Percentiles rank a stretch among this genome's conserved stretches.
Evolutionary conservation across 1,139 yeast species (phyloP).

Genomic region (Suhomyces chickasaworum): DNA sequence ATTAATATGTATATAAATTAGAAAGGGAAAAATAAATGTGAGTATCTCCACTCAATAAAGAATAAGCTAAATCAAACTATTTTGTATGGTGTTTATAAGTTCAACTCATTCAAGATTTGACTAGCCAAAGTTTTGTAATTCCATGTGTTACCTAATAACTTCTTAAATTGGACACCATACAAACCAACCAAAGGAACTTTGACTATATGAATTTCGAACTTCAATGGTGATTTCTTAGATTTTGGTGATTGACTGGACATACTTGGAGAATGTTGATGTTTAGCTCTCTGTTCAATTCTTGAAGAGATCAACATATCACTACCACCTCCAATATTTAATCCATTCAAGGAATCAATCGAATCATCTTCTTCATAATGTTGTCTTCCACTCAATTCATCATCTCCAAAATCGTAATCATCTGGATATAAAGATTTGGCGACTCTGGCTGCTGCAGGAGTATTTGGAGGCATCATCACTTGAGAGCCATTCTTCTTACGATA

Average conservation of each 20-base stretch:
- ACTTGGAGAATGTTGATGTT: slow-evolving; percentile 34
- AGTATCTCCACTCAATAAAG: not conserved
- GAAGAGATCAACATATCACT: slow-evolving; percentile 69
- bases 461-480: slow-evolving; percentile 47
- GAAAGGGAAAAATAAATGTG: slow-evolving; percentile 1
- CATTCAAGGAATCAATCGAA: slow-evolving; percentile 64
- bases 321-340: slow-evolving; percentile 51
- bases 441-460: slow-evolving; percentile 54
- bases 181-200: slow-evolving; percentile 89
- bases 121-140: slow-evolving; percentile 92
- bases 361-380: slow-evolving; percentile 47
- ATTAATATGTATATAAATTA: slow-evolving; percentile 6
- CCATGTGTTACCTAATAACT: slow-evolving; percentile 94
- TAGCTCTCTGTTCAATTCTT: slow-evolving; percentile 54
- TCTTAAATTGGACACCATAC: slow-evolving; percentile 94
- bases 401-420: slow-evolving; percentile 37
- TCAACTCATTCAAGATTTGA: slow-evolving; percentile 76
- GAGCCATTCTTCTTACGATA: slow-evolving; percentile 52
- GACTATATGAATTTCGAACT: slow-evolving; percentile 90
- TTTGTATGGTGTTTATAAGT: slow-evolving; percentile 41
- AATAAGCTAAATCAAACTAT: slow-evolving; percentile 1
- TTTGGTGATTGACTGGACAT: slow-evolving; percentile 26
- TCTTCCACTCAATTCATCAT: slow-evolving; percentile 28
- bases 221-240: slow-evolving; percentile 53
- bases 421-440: slow-evolving; percentile 41